Evolutionary conservation across 176 grass and related monocot species (phyloP).

Genomic region (Carex littledalei): DNA sequence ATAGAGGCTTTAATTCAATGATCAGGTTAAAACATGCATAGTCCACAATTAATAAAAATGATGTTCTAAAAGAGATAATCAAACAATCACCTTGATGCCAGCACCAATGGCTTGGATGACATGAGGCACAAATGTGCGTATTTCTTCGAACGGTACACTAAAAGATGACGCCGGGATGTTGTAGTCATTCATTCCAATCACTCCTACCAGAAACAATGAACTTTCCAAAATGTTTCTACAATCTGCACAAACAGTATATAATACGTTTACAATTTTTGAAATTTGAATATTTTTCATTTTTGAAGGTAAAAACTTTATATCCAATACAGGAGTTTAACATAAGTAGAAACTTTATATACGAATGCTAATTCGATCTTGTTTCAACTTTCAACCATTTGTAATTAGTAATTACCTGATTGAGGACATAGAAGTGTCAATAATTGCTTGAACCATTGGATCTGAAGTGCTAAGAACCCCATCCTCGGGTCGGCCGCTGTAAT

Average conservation of each 20-base stretch:
- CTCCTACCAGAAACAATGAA: slow-evolving; percentile 16
- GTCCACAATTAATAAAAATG: too few relatives aligned
- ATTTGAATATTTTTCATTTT: background rate
- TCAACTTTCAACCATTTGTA: background rate
- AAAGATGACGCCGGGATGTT: background rate
- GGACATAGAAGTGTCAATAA: background rate
- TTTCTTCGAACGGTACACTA: background rate
- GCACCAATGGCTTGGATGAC: background rate
- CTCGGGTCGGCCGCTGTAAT: background rate
- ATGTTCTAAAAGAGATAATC: background rate
- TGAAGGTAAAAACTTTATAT: too few relatives aligned
- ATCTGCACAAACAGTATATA: background rate
- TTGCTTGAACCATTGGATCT: slow-evolving; percentile 19
- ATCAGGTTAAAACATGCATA: background rate
- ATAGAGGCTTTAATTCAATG: background rate
- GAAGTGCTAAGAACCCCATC: background rate
- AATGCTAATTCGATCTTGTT: background rate
- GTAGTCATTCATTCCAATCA: slow-evolving; percentile 20
- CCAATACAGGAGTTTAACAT: too few relatives aligned
- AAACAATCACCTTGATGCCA: background rate
- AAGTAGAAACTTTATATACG: background rate
- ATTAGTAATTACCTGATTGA: slow-evolving; percentile 7
- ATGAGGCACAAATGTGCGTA: slow-evolving; percentile 12
- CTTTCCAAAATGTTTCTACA: slow-evolving; percentile 1
- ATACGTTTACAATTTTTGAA: background rate